Evolutionary conservation across 2,329 filamentous ascomycete species (phyloP), one percentile per base, ranked within the genome.

Genomic region (Ceratocystiopsis brevicomis): DNA sequence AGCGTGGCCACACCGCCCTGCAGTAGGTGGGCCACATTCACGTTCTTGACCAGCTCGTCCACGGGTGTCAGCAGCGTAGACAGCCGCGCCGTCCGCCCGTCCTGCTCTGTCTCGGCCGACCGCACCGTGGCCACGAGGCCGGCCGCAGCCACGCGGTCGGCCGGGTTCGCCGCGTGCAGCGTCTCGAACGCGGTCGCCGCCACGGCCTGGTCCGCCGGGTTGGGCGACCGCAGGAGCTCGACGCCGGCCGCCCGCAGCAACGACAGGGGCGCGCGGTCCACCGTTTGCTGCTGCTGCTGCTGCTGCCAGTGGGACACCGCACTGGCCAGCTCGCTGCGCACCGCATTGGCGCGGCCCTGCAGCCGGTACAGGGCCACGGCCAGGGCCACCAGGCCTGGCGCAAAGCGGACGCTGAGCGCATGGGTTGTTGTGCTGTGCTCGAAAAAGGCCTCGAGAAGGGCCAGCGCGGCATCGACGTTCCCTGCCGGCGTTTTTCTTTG

Each of bases 101-200:
- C n/a, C 30, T 1, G 76, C 61, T 6, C 78, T 73, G 16, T 87
- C 67, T 0, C 67, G 1, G 63, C 65, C 2, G 73, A 73, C 25
- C 82, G 80, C 52, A 82, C 75, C 11, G 86, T 79, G 3, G 90
- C 90, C 9, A 96, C 73, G n/a, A 90, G 74, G 1, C 90, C 90
- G 10, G 86, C 86, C 15, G 76, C 72, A 1, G 82, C 78, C 44
- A 80, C 69, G 32, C 69, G 70, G 52, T 93, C 83, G 36, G 64
- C 65, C n/a, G 70, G 64, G 37, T 85, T 69, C 46, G 76, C 67
- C 3, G 71, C 61, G 49, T 80, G 72, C 13, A 96, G 68, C 40
- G 71, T 71, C 42, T 73, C 69, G 59, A 96, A 96, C 9, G 90
- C 78, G n/a, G 81, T 71, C 3, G 76, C 76, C 0, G 90, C 87